phyloP scores from a whole-genome alignment of 495 filamentous ascomycete species.

The Cercophora samala region DNA sequence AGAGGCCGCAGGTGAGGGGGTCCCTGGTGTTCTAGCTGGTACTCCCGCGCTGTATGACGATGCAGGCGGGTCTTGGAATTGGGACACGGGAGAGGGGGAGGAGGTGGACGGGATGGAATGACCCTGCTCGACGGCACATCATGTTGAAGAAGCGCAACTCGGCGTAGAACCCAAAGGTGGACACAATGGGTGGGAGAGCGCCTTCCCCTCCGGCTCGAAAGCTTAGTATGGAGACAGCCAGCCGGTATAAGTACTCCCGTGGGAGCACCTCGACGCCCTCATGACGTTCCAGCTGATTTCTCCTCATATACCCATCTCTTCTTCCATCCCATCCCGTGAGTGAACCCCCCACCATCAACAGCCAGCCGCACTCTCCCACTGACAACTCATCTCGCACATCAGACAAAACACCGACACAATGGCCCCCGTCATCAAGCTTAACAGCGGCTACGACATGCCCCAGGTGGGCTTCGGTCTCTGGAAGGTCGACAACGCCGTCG shows the following conservation, averaged over 20 bases:
- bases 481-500: slow-evolving; percentile 79
- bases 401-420: slow-evolving; percentile 28
- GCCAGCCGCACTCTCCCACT: background rate
- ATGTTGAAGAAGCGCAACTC: slow-evolving; percentile 30
- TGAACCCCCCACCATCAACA: background rate
- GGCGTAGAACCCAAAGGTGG: slow-evolving; percentile 13
- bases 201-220: slow-evolving; percentile 20
- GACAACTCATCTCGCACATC: background rate
- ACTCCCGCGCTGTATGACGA: slow-evolving; percentile 21
- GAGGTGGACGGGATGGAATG: slow-evolving; percentile 27
- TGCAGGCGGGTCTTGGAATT: slow-evolving; percentile 31
- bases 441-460: slow-evolving; percentile 79
- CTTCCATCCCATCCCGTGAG: slow-evolving; percentile 12
- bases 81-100: slow-evolving; percentile 3
- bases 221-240: slow-evolving; percentile 12
- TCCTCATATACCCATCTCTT: slow-evolving; percentile 11
- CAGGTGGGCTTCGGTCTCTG: slow-evolving; percentile 79
- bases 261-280: slow-evolving; percentile 15
- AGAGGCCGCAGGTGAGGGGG: slow-evolving; percentile 12
- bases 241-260: slow-evolving; percentile 31
- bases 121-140: slow-evolving; percentile 29
- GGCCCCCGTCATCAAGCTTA: slow-evolving; percentile 62
- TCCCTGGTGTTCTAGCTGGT: slow-evolving; percentile 15
- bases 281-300: slow-evolving; percentile 16
- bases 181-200: slow-evolving; percentile 10